Base-by-base conservation (phyloP, 2,329 filamentous ascomycete genomes). In the Elsinoe necatrix region DNA sequence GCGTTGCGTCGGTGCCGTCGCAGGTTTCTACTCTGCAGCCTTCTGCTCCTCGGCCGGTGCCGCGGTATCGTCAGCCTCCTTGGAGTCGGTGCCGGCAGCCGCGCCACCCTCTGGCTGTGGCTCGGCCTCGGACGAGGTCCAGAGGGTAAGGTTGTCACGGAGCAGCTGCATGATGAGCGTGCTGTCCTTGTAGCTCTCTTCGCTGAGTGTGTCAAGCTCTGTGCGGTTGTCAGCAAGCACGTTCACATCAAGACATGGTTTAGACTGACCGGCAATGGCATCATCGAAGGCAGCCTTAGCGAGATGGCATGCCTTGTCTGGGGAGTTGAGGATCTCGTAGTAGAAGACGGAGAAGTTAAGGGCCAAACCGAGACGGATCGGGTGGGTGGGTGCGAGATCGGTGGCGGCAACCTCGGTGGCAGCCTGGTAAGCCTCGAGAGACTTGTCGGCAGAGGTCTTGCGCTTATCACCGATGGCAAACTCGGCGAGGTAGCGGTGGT, bases 101-200 rank as follows among this genome's bases (percentile, higher is more conserved):
- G 63, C 60, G 48, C 65, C 62, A 42, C 64, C 55, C 63, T 76
- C 75, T 62, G 80, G 79, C 65, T 86, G 77, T 68, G 88, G 83
- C 81, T 97, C 93, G 63, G 91, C 89, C 83, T 97, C 93, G 65
- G 92, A 97, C 60, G 92, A 97, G 70, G 93, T 97, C 93, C 93
- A 97, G 75, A 97, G 90, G 65, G 93, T 97, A 73, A 96, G 74
- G 83, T 96, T 96, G 80, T 96, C 91, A 73, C 91, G 87, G 72
- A 96, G 86, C 62, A 96, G 87, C 81, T 96, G 91, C 91, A 96
- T 96, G 78, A 96, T 96, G 69, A 96, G 85, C 62, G 91, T 96
- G 47, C 89, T 95, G 80, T 96, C 91, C 84, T 95, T 95, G 87
- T 96, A 96, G 83, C 89, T 95, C 82, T 96, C 91, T 84, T 96